These are phyloP conservation scores for Coelastrella sp. DNA, from an alignment of 139 green algal genomes.

Conservation along the genomic window DNA sequence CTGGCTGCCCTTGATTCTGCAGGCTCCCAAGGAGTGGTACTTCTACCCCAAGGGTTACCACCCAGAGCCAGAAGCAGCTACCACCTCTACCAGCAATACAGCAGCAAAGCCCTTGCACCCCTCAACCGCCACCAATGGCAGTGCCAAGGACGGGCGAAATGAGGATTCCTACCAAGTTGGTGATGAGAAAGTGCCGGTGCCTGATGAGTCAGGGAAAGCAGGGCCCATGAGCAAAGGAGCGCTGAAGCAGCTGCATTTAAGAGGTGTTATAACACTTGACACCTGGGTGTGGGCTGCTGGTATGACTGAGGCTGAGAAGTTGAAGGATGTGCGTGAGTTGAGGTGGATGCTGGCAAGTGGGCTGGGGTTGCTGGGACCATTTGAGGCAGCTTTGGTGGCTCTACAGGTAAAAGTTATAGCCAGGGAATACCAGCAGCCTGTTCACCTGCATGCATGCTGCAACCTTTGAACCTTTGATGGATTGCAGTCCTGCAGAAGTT, in stretches of 20 bases:
- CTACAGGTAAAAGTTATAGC: slow-evolving; percentile 29
- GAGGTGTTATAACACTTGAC: slow-evolving; percentile 58
- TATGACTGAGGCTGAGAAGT: slow-evolving; percentile 66
- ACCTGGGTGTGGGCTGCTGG: slow-evolving; percentile 74
- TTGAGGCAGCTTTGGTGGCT: slow-evolving; percentile 49
- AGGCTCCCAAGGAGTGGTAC: slow-evolving; percentile 84
- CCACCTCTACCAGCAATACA: not conserved
- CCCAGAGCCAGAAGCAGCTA: slow-evolving; percentile 10
- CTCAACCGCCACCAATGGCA: not conserved
- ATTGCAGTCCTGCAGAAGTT: no score
- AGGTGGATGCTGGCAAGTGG: slow-evolving; percentile 78
- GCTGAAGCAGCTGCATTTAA: slow-evolving; percentile 66
- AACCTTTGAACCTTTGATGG: no score
- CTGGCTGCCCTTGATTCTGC: not conserved
- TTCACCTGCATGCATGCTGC: not conserved
- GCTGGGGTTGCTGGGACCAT: slow-evolving; percentile 41
- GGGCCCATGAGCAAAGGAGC: slow-evolving; percentile 85
- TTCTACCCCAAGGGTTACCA: slow-evolving; percentile 64
- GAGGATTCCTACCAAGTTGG: not conserved
- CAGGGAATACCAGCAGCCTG: not conserved
- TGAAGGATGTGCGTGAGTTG: slow-evolving; percentile 83
- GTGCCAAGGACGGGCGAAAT: not conserved
- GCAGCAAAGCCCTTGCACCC: not conserved
- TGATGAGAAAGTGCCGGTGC: not conserved
- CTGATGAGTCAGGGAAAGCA: slow-evolving; percentile 53